Evolutionary conservation across 2,329 filamentous ascomycete species (phyloP), one percentile per base, ranked within the genome.

Genomic region (Ophiognomonia clavigignenti-juglandacearum): DNA sequence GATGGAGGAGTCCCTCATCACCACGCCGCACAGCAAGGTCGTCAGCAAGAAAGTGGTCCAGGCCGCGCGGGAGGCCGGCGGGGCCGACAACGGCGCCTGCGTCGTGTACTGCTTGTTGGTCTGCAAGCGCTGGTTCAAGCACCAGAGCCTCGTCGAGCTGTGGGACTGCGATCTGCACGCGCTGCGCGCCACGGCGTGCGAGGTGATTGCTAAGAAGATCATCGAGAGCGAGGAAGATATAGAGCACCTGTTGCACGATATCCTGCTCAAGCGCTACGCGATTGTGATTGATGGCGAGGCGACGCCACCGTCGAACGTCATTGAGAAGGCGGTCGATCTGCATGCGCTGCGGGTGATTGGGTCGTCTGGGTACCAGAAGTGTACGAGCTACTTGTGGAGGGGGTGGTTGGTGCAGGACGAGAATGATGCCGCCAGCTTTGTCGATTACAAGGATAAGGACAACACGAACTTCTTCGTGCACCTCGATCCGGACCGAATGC

Each of bases 321-420:
- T 98, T 50, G 93, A 98, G 65, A 88, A 89, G 59, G 88, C 93
- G 0, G 90, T 97, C 29, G 93, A 98, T 59, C 70, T 97, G 22
- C 93, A 98, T 63, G 89, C 92, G 1, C 73, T 97, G 38, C 77
- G 80, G 13, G 83, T 98, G 39, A 97, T 97, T 53, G 89, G 89
- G 3, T 92, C 87, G 1, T 90, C 88, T 0, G 92, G 93, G 22
- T 98, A 97, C 64, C 93, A 97, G 56, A 96, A 95, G 69, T 97
- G 92, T 62, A 89, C 97, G 59, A 81, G 77, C 53, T 89, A 95
- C 61, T 82, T 98, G 8, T 98, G 93, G 93, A 82, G 83, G 52
- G 93, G 93, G 19, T 98, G 93, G 93, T 74, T 97, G 8, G 83
- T 96, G n/a, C 93, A 98, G 64, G 89, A 96, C 56, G 90, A 96